Base-by-base conservation (phyloP, 75 land plant genomes). In the Selaginella tamariscina region DNA sequence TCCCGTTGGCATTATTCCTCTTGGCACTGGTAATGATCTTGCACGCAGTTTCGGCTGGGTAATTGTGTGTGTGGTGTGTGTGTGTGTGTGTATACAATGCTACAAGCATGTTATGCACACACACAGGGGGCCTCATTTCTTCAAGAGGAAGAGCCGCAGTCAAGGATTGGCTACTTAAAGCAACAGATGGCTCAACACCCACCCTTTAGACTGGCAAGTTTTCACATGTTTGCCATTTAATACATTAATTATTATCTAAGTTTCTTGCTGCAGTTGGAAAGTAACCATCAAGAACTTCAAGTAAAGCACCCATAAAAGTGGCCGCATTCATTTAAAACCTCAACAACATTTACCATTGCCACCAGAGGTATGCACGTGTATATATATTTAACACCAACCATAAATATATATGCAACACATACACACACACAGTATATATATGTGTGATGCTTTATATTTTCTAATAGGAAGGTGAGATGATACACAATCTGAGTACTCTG, bases 1-100 rank as follows among this genome's bases (percentile, higher is more conserved):
- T 32, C 97, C 99, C n/a, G 82, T 80, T 55, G 97, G 81, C 24
- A 70, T 85, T 29, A 85, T 95, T 66, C 99, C 99, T 13, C 92
- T 95, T 66, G 99, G 99, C 24, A 95, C 99, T 1, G 99, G 99
- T 27, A 95, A 95, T 84, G 99, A 95, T 75, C 72, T 95, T 1
- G 67, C 97, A 20, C 87, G 99, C 55, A 95, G 89, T 78, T 95
- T 95, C 81, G 89, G 92, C 69, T 95, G 99, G 99, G 99, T 95
- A 70, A 55, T 78, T 39, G 5, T 39, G n/a, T n/a, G n/a, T 39
- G 5, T 39, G 11, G 11, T 39, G 5, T 15, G 49, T 39, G 5
- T 39, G 5, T 39, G 49, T 39, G 11, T 15, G 15, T 5, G 49
- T 39, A 5, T 39, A 39, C 49, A 39, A 39, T 65, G 66, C 29